Conservation (phyloP, 1,284 basidiomycete genomes). For the Apiotrichum laibachii region DNA sequence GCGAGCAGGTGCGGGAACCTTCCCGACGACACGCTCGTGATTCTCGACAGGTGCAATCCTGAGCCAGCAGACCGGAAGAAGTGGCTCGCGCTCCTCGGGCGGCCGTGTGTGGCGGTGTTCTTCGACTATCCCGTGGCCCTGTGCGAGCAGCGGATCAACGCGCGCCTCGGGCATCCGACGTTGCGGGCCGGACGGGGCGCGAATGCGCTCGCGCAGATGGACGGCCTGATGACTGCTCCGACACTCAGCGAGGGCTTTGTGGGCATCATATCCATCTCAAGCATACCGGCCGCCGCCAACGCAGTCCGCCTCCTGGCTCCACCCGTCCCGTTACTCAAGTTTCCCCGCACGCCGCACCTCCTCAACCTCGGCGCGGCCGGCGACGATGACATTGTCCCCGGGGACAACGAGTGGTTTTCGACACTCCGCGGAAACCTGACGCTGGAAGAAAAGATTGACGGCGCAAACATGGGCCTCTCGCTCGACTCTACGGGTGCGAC, state of each 20-base stretch:
- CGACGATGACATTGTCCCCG: slow-evolving; percentile 56
- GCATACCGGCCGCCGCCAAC: slow-evolving; percentile 48
- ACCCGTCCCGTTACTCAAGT: slow-evolving; percentile 55
- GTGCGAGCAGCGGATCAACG: slow-evolving; percentile 59
- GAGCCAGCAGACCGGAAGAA: slow-evolving; percentile 54
- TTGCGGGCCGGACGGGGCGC: slow-evolving; percentile 60
- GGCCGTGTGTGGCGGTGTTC: slow-evolving; percentile 56
- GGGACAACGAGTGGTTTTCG: not conserved
- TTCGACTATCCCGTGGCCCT: slow-evolving; percentile 59
- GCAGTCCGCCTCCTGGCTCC: slow-evolving; percentile 56
- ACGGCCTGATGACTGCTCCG: slow-evolving; percentile 54
- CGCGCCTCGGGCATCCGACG: slow-evolving; percentile 60
- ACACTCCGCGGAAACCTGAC: slow-evolving; percentile 45
- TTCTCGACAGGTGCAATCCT: slow-evolving; percentile 62
- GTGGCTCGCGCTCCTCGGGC: slow-evolving; percentile 57
- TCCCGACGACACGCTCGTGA: slow-evolving; percentile 42
- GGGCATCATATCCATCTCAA: slow-evolving; percentile 50
- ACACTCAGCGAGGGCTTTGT: slow-evolving; percentile 58
- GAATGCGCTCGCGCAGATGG: slow-evolving; percentile 60
- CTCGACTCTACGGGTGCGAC: slow-evolving; percentile 56
- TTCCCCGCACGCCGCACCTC: slow-evolving; percentile 62
- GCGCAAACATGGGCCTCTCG: slow-evolving; percentile 65
- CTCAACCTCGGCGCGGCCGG: slow-evolving; percentile 60
- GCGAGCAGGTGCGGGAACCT: slow-evolving; percentile 6
- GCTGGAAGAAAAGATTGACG: slow-evolving; percentile 65